Conservation (phyloP, 2,329 filamentous ascomycete genomes). For the Colletotrichum truncatum region DNA sequence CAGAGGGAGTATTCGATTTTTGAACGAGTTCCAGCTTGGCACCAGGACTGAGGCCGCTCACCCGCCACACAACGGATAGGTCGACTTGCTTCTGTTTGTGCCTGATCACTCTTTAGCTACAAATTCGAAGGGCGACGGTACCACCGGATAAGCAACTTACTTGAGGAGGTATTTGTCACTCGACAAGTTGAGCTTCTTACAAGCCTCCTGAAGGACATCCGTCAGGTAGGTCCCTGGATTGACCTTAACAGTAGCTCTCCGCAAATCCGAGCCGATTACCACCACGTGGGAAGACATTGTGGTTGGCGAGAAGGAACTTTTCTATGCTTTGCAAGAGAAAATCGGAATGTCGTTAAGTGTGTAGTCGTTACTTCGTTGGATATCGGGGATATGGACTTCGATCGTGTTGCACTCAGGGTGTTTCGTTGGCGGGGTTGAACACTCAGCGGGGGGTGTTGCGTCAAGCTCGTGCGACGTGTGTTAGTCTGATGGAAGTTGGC, state of each 20-base stretch:
- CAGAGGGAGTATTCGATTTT: constrained; percentile 84
- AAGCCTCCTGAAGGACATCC: constrained; percentile 89
- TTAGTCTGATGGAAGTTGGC: constrained; percentile 18
- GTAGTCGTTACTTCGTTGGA: no score
- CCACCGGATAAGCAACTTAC: constrained; percentile 52
- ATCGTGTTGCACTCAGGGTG: not conserved
- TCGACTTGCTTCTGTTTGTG: constrained; percentile 88
- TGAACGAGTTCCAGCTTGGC: constrained; percentile 93
- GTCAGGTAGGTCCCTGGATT: constrained; percentile 82
- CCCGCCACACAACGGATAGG: constrained; percentile 83
- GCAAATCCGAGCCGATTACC: constrained; percentile 83
- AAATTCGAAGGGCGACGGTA: not conserved
- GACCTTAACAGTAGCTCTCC: constrained; percentile 84
- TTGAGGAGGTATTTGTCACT: constrained; percentile 83
- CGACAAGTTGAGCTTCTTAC: constrained; percentile 79
- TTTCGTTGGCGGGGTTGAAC: constrained; percentile 22
- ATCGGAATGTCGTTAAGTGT: not conserved
- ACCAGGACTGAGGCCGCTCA: constrained; percentile 83
- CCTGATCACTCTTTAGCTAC: constrained; percentile 52
- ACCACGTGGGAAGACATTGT: constrained; percentile 88
- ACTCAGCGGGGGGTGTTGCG: constrained; percentile 21
- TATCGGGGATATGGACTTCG: not conserved
- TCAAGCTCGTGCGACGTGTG: constrained; percentile 4
- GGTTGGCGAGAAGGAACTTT: not conserved
- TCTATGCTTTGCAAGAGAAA: not conserved